Evolutionary conservation across 2,329 filamentous ascomycete species (phyloP).

Genomic region (Colletotrichum destructivum): DNA sequence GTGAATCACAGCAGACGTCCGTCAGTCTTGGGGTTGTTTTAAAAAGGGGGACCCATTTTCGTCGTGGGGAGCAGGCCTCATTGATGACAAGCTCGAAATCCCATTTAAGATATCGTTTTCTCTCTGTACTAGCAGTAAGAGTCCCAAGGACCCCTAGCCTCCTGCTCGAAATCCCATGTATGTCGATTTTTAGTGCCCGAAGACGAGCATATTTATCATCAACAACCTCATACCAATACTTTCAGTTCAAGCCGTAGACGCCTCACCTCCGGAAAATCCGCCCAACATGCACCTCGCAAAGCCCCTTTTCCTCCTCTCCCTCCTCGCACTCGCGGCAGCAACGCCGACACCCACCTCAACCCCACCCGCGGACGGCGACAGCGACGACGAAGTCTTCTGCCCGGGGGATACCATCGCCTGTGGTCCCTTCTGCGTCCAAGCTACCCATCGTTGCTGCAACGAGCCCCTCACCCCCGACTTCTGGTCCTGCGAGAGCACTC

Average conservation of each 20-base stretch:
- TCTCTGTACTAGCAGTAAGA: no score
- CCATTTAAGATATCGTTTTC: not conserved
- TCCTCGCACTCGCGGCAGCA: slow-evolving; percentile 5
- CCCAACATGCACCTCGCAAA: not conserved
- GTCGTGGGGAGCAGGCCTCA: not conserved
- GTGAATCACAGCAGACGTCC: slow-evolving; percentile 10
- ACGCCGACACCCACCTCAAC: not conserved
- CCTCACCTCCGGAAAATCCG: not conserved
- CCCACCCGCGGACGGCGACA: not conserved
- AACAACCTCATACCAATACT: not conserved
- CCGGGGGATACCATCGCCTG: slow-evolving; percentile 13
- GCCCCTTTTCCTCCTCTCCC: not conserved
- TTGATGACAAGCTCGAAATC: not conserved
- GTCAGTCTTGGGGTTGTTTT: not conserved
- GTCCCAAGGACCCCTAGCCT: no score
- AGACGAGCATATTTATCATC: not conserved
- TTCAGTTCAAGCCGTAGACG: not conserved
- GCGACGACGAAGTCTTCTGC: slow-evolving; percentile 14
- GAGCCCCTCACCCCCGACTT: slow-evolving; percentile 2
- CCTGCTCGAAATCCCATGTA: no score
- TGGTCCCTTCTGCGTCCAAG: slow-evolving; percentile 20
- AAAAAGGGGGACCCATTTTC: no score
- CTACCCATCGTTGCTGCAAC: slow-evolving; percentile 4
- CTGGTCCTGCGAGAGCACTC: slow-evolving; percentile 8
- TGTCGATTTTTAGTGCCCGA: no score